Percentiles rank a stretch among this genome's conserved stretches.
Conservation (phyloP, 1,284 basidiomycete genomes). For the Sporisorium graminicola region DNA sequence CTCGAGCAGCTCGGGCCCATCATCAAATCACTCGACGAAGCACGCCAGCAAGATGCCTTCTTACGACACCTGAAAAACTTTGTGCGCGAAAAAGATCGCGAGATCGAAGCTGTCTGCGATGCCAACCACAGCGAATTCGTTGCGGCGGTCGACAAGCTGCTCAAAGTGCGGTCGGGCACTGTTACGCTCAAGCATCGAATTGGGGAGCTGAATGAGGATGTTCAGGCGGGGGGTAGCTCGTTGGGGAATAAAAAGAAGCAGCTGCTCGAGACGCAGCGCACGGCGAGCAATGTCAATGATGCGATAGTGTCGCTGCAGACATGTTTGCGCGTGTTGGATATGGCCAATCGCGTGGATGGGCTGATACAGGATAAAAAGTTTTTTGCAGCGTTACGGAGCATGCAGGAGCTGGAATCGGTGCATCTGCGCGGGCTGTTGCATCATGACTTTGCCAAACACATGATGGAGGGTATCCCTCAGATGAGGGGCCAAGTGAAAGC, state of each 20-base stretch:
- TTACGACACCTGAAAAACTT: constrained; percentile 86
- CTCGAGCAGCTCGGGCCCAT: constrained; percentile 69
- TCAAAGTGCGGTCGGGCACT: constrained; percentile 85
- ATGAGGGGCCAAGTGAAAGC: constrained; percentile 89
- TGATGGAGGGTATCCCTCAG: constrained; percentile 90
- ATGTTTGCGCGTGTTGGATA: constrained; percentile 89
- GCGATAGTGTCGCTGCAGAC: constrained; percentile 94
- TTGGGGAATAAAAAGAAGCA: constrained; percentile 61
- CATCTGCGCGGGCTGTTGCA: constrained; percentile 85
- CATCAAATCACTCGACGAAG: constrained; percentile 79
- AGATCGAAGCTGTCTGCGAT: constrained; percentile 95
- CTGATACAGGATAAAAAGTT: constrained; percentile 92
- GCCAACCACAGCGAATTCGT: constrained; percentile 99
- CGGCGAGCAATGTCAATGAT: constrained; percentile 92
- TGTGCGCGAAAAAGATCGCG: constrained; percentile 90
- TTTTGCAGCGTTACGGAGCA: constrained; percentile 83
- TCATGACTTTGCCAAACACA: constrained; percentile 91
- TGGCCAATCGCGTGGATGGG: constrained; percentile 91
- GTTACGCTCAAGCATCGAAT: constrained; percentile 74
- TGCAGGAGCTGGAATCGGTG: constrained; percentile 80
- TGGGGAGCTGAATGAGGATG: constrained; percentile 75
- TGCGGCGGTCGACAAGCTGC: constrained; percentile 91
- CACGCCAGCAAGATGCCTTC: constrained; percentile 89
- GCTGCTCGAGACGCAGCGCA: constrained; percentile 85
- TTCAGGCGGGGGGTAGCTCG: constrained; percentile 69